Base-by-base conservation (phyloP, 2,329 filamentous ascomycete genomes). In the Proliferodiscus dingleyae region DNA sequence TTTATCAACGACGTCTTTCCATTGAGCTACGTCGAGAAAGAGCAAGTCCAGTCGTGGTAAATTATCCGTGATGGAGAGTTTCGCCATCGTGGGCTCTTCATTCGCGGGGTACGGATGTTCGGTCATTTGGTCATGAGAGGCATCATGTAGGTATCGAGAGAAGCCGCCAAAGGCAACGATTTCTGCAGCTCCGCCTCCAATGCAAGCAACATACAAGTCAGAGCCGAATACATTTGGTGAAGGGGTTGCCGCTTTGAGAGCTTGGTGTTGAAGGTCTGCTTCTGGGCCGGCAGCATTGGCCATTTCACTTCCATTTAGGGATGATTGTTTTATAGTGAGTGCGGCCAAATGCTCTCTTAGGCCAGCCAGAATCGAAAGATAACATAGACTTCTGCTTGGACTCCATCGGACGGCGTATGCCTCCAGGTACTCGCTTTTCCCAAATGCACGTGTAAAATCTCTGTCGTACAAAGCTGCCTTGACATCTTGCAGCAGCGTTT, bases 391-490 rank as follows among this genome's bases (percentile, higher is more conserved):
- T 43, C 93, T 75, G 42, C 86, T 85, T 2, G 91, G 87, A 66
- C 89, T 95, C 90, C 91, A 98, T 57, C 93, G 73, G 43, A 88
- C 79, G 7, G 89, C 88, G 70, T 98, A 98, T 8, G 85, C 87
- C 50, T 85, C 80, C 15, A 96, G 74, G 57, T 84, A 78, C 36
- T 85, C 80, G 45, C 80, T 74, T 37, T 73, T 74, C 1, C 81
- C 81, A 68, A 97, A 98, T 0, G 91, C 91, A 13, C 72, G 69
- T 10, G 74, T 74, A 66, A 97, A 97, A 64, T 97, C 87, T 24
- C 93, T 80, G 47, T 86, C 82, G 64, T 85, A 97, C 7, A 98
- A 74, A 53, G 91, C 87, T 6, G 81, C 75, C 66, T 97, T 98
- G 51, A 97, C 79, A 42, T 83, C 79, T 61, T 95, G 91, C 16